Evolutionary conservation across 1,139 yeast genomes (phyloP).

Genomic region (Candida sanyaensis): DNA sequence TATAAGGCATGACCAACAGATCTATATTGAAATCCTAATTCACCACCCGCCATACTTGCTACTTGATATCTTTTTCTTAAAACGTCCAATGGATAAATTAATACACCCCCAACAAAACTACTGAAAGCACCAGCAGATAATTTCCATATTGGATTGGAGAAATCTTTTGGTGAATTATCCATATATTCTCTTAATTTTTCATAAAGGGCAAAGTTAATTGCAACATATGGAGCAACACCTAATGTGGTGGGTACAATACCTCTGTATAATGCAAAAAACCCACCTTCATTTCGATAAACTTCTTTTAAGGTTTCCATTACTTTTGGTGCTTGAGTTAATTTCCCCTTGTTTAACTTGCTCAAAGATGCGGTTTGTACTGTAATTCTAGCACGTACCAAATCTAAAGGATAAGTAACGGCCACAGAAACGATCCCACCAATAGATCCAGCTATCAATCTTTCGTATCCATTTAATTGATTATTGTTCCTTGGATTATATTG

Average conservation of each 20-base stretch:
- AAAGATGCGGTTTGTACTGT: constrained; percentile 87
- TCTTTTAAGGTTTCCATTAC: constrained; percentile 57
- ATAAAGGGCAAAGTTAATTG: constrained; percentile 87
- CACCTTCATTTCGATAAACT: constrained; percentile 80
- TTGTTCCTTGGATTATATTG: constrained; percentile 21
- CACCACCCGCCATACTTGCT: constrained; percentile 75
- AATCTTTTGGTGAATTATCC: constrained; percentile 37
- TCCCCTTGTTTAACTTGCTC: constrained; percentile 48
- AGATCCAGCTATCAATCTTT: constrained; percentile 76
- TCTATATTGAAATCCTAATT: constrained; percentile 76
- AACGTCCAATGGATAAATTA: constrained; percentile 90
- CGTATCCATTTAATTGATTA: constrained; percentile 43
- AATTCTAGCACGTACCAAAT: constrained; percentile 84
- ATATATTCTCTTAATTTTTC: constrained; percentile 70
- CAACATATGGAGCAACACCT: constrained; percentile 97
- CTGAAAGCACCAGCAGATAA: constrained; percentile 80
- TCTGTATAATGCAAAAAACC: constrained; percentile 71
- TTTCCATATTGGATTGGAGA: constrained; percentile 54
- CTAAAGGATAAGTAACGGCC: constrained; percentile 86
- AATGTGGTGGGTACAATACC: constrained; percentile 87
- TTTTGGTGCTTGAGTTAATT: constrained; percentile 61
- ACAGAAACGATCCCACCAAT: constrained; percentile 83
- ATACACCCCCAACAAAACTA: constrained; percentile 68
- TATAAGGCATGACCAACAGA: constrained; percentile 72
- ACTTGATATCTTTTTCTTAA: constrained; percentile 90